These are phyloP conservation scores for Amylocarpus encephaloides DNA, from an alignment of 2,329 filamentous ascomycete genomes.

Conservation along the genomic window DNA sequence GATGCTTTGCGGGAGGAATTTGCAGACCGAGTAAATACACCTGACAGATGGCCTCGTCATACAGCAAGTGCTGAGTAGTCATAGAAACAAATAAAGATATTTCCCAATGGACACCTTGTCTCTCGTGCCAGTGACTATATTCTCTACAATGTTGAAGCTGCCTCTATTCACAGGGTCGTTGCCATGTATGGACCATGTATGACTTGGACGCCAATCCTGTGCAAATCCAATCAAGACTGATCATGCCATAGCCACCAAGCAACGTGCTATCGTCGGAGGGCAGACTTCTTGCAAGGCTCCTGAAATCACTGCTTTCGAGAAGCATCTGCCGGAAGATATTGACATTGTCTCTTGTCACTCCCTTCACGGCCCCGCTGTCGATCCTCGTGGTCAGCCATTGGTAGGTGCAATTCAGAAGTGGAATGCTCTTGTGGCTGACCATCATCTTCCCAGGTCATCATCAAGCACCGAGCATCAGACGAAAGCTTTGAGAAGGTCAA, in stretches of 20 bases:
- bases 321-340: constrained; percentile 78
- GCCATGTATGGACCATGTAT: constrained; percentile 88
- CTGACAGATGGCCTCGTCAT: constrained; percentile 33
- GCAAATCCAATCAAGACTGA: constrained; percentile 13
- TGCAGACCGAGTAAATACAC: constrained; percentile 69
- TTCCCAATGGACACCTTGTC: constrained; percentile 90
- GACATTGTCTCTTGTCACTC: constrained; percentile 96
- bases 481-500: constrained; percentile 73
- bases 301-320: constrained; percentile 89
- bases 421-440: no score
- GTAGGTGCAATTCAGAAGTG: constrained; percentile 45
- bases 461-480: constrained; percentile 83
- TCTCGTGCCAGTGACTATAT: constrained; percentile 97
- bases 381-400: constrained; percentile 81
- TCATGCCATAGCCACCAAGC: constrained; percentile 68
- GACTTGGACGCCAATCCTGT: constrained; percentile 31
- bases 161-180: constrained; percentile 81
- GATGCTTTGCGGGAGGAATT: constrained; percentile 77
- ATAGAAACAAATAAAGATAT: constrained; percentile 81
- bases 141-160: constrained; percentile 96
- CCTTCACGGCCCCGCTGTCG: constrained; percentile 85
- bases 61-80: constrained; percentile 33
- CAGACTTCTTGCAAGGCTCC: constrained; percentile 98
- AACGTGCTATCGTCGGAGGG: constrained; percentile 90
- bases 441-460: constrained; percentile 54